Conservation (phyloP, 495 filamentous ascomycete species). For the Penicillium canescens region DNA sequence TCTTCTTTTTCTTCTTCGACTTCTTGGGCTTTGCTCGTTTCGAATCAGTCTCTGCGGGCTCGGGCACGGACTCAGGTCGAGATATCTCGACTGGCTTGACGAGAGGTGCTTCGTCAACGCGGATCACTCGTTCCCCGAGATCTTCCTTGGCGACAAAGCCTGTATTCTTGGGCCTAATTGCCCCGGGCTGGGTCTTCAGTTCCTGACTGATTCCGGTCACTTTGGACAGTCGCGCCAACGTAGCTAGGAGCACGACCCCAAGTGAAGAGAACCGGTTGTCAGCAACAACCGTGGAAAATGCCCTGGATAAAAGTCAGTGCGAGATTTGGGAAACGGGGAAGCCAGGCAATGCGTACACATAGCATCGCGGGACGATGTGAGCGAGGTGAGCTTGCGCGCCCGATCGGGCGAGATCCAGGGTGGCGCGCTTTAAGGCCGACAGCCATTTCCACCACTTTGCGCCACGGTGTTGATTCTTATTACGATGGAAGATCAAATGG, state of each 20-base stretch:
- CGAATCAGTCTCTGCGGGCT: background rate
- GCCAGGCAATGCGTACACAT: slow-evolving; percentile 36
- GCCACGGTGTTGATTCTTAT: slow-evolving; percentile 76
- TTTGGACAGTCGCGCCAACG: slow-evolving; percentile 59
- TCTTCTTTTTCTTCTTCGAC: slow-evolving; percentile 50
- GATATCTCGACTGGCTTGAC: background rate
- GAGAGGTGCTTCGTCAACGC: slow-evolving; percentile 6
- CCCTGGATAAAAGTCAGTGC: slow-evolving; percentile 33
- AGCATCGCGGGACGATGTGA: slow-evolving; percentile 43
- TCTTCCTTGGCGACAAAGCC: slow-evolving; percentile 20
- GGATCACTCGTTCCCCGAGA: slow-evolving; percentile 33
- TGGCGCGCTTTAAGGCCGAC: slow-evolving; percentile 62
- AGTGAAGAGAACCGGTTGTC: slow-evolving; percentile 75
- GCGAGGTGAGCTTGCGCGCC: background rate
- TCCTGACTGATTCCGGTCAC: slow-evolving; percentile 37
- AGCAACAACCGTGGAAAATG: slow-evolving; percentile 69
- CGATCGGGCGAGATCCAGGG: slow-evolving; percentile 45
- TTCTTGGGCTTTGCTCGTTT: slow-evolving; percentile 20
- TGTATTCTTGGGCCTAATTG: background rate
- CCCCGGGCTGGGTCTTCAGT: slow-evolving; percentile 8
- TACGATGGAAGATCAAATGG: slow-evolving; percentile 69
- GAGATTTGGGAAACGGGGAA: background rate
- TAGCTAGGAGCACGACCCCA: slow-evolving; percentile 72
- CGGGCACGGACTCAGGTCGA: background rate
- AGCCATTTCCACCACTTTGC: slow-evolving; percentile 75